Base-by-base conservation (phyloP, 2,329 filamentous ascomycete genomes). In the Aureobasidium leucospermi region DNA sequence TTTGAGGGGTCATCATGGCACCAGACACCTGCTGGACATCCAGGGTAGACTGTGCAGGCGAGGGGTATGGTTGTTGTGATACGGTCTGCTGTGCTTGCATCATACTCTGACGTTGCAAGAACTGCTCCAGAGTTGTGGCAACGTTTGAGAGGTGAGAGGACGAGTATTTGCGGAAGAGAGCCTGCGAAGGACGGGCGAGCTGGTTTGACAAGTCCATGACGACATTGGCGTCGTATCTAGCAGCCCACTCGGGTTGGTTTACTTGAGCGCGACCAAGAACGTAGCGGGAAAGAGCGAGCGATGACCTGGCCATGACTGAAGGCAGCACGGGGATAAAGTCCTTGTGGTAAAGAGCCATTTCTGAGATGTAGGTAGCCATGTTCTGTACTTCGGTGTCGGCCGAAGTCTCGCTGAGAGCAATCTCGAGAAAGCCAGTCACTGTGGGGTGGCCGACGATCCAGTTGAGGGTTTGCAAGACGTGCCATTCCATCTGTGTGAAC, bases 401-500 rank as follows among this genome's bases (percentile, higher is more conserved):
- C 9, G 78, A 75, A 23, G 78, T 78, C 73, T 96, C 90, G 47
- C 89, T 83, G 41, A 95, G 83, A 63, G 93, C 90, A 63, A 96
- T 79, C 70, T 96, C 89, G 48, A 95, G 82, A 76, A 96, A 99
- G 73, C 88, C 89, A 75, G 97, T 93, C 65, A 96, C 89, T 31
- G 94, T 97, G 1, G 94, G 92, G 76, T 97, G 93, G 59, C 94
- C 94, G 66, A 99, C 89, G 66, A 87, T 85, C 94, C 94, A 99
- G 73, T 95, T 90, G 61, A 99, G 83, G 1, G 94, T 99, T 77
- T 96, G 95, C 67, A 99, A 83, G 39, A 99, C 93, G 74, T 99
- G 94, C 92, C 95, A 97, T 78, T 99, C 94, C 94, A 99, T 99
- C 76, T 99, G 94, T 10, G 92, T 93, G 78, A 99, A 99, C 94